Conservation (phyloP, 139 green algal genomes). For the Chlamydomonas incerta region DNA sequence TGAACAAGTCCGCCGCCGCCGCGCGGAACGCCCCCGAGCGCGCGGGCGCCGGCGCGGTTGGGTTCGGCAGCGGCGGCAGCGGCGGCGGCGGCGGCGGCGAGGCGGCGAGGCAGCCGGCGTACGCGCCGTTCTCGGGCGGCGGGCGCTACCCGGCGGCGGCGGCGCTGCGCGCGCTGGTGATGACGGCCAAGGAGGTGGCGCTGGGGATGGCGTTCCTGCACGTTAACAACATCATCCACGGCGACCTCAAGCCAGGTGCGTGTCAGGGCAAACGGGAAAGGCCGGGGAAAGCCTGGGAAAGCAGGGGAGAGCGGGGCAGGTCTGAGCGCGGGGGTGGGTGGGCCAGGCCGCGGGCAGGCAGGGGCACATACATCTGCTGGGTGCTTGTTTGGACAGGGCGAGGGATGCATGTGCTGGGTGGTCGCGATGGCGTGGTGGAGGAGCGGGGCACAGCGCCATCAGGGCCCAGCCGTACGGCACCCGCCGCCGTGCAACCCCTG, state of each 20-base stretch:
- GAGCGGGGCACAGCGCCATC: too few relatives aligned
- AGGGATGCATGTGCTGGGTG: too few relatives aligned
- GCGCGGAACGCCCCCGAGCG: not conserved
- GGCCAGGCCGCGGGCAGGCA: too few relatives aligned
- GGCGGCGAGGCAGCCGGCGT: not conserved
- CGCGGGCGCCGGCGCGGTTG: not conserved
- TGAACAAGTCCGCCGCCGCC: constrained; percentile 10
- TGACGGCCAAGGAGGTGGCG: constrained; percentile 25
- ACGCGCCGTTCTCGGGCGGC: constrained; percentile 16
- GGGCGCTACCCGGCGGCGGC: not conserved
- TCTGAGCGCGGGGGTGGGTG: too few relatives aligned
- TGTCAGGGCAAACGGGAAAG: too few relatives aligned
- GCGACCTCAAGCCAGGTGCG: not conserved
- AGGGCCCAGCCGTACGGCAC: too few relatives aligned
- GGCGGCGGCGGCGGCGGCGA: not conserved
- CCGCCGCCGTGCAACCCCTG: too few relatives aligned
- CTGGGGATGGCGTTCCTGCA: constrained; percentile 40
- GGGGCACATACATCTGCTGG: too few relatives aligned
- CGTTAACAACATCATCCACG: constrained; percentile 34
- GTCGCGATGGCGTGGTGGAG: too few relatives aligned
- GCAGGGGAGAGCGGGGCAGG: too few relatives aligned
- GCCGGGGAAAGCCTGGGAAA: too few relatives aligned
- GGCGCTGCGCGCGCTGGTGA: constrained; percentile 23
- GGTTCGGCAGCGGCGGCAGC: not conserved
- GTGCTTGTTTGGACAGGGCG: too few relatives aligned